Percentiles rank a stretch among this genome's conserved stretches.
Evolutionary conservation across 176 grass and related monocot species (phyloP).

Genomic region (Panicum miliaceum): DNA sequence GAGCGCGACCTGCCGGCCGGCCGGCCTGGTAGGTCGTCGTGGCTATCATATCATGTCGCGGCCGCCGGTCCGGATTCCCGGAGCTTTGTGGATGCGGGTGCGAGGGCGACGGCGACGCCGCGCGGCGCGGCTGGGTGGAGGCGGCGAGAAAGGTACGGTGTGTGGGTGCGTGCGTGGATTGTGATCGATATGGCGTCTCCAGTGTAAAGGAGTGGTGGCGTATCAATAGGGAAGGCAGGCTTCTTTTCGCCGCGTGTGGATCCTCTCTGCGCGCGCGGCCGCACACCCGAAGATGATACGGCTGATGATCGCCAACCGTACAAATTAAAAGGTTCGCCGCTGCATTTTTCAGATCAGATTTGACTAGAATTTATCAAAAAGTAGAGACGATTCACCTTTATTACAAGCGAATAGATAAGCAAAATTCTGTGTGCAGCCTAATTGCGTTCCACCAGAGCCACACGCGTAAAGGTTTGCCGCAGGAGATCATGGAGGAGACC

Average conservation of each 20-base stretch:
- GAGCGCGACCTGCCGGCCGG: not conserved
- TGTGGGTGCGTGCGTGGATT: not conserved
- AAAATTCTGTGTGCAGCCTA: not conserved
- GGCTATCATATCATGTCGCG: not conserved
- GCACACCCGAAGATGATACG: too few species aligned
- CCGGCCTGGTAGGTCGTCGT: not conserved
- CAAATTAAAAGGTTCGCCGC: not conserved
- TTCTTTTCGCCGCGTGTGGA: slow-evolving; percentile 35
- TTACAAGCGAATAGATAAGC: not conserved
- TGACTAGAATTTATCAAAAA: too few species aligned
- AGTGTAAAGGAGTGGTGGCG: not conserved
- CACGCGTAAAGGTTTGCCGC: not conserved
- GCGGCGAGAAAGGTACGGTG: not conserved
- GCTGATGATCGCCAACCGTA: not conserved
- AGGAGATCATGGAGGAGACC: not conserved
- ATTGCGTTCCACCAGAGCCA: not conserved
- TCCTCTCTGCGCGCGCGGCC: not conserved
- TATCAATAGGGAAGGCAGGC: not conserved
- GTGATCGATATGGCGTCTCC: slow-evolving; percentile 16
- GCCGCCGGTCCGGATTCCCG: not conserved
- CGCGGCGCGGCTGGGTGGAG: not conserved
- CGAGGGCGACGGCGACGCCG: not conserved
- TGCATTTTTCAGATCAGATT: too few species aligned
- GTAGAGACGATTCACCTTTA: too few species aligned
- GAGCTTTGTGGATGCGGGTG: not conserved